phyloP scores from a whole-genome alignment of 768 basidiomycete species.

The Suillus paluster region DNA sequence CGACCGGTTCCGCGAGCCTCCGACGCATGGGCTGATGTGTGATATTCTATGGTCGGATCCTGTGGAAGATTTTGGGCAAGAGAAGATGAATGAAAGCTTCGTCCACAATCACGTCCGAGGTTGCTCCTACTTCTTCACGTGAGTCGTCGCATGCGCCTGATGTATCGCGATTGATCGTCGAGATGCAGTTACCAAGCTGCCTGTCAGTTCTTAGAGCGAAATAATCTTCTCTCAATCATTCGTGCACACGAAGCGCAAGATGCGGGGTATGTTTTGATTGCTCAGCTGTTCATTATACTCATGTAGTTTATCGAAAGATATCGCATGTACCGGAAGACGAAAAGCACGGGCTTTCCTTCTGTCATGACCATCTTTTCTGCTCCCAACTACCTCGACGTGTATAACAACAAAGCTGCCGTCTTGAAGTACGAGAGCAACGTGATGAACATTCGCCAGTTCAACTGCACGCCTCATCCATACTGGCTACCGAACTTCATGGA shows the following conservation, averaged over 20 bases:
- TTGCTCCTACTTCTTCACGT: slow-evolving; percentile 96
- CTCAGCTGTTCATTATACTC: not conserved
- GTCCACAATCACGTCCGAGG: slow-evolving; percentile 96
- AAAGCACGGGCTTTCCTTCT: slow-evolving; percentile 96
- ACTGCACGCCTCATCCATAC: slow-evolving; percentile 93
- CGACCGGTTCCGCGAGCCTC: slow-evolving; percentile 98
- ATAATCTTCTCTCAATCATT: slow-evolving; percentile 95
- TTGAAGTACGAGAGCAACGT: slow-evolving; percentile 99
- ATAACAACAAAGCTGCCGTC: slow-evolving; percentile 99
- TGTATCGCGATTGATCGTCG: slow-evolving; percentile 8
- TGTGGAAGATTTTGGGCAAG: slow-evolving; percentile 94
- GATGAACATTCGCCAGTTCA: slow-evolving; percentile 98
- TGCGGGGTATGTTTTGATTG: slow-evolving; percentile 70
- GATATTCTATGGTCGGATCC: slow-evolving; percentile 99
- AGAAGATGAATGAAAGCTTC: slow-evolving; percentile 90
- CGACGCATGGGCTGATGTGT: slow-evolving; percentile 97
- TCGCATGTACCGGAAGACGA: slow-evolving; percentile 99
- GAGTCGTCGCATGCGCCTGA: slow-evolving; percentile 21
- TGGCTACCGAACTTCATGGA: slow-evolving; percentile 99
- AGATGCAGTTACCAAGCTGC: slow-evolving; percentile 86
- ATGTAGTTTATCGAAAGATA: slow-evolving; percentile 53
- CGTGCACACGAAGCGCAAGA: slow-evolving; percentile 99
- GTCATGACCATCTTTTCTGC: slow-evolving; percentile 99
- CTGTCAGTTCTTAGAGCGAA: slow-evolving; percentile 95
- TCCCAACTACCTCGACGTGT: slow-evolving; percentile 97